phyloP scores from a whole-genome alignment of 2,329 filamentous ascomycete genomes.

The Talaromyces albobiverticillius region DNA sequence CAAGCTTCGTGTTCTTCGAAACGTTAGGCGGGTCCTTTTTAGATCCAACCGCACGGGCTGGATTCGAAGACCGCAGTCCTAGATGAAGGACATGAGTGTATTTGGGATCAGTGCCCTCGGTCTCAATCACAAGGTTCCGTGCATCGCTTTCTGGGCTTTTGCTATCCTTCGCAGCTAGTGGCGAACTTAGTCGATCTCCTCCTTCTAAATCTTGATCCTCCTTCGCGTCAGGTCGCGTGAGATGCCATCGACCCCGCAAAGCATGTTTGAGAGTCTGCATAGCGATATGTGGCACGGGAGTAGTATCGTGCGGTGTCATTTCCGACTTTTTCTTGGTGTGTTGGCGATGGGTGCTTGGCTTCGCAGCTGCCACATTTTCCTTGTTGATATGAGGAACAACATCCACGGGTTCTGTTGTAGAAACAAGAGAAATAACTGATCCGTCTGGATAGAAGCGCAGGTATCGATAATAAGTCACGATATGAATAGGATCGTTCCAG shows the following conservation, averaged over 20 bases:
- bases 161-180: slow-evolving; percentile 20
- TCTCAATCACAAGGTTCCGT: slow-evolving; percentile 75
- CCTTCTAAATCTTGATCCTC: slow-evolving; percentile 21
- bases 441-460: slow-evolving; percentile 93
- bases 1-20: slow-evolving; percentile 77
- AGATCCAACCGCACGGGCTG: slow-evolving; percentile 50
- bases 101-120: slow-evolving; percentile 72
- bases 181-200: slow-evolving; percentile 45
- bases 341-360: slow-evolving; percentile 28
- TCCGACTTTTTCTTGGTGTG: slow-evolving; percentile 39
- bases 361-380: slow-evolving; percentile 56
- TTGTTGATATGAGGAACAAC: slow-evolving; percentile 81
- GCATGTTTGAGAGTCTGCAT: slow-evolving; percentile 66
- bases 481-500: slow-evolving; percentile 82
- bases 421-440: slow-evolving; percentile 74
- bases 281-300: slow-evolving; percentile 35
- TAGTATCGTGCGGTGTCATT: slow-evolving; percentile 32
- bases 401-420: slow-evolving; percentile 76
- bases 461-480: slow-evolving; percentile 97
- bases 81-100: slow-evolving; percentile 86
- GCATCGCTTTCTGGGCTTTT: slow-evolving; percentile 27
- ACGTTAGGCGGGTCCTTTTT: slow-evolving; percentile 31
- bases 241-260: slow-evolving; percentile 62
- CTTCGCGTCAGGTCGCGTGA: slow-evolving; percentile 50
- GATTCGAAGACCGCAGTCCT: slow-evolving; percentile 57